Conservation (phyloP, 352 stramenopile genomes). For the Phytophthora citricola region DNA sequence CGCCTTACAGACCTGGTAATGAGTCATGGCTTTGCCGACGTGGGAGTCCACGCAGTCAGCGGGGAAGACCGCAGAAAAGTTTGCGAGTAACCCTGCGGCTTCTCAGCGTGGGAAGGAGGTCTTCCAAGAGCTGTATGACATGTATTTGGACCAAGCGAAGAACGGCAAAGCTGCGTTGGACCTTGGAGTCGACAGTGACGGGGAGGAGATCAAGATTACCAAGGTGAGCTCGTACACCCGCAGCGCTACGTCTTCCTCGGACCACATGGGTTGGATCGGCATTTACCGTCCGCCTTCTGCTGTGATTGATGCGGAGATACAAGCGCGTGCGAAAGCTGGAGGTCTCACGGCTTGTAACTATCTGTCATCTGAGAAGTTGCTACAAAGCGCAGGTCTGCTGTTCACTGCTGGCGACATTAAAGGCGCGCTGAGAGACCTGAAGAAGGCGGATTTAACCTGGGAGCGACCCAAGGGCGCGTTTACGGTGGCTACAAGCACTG, state of each 20-base stretch:
- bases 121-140: slow-evolving; percentile 29
- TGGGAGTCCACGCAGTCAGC: slow-evolving; percentile 1
- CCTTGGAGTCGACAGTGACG: slow-evolving; percentile 3
- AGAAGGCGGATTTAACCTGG: slow-evolving; percentile 38
- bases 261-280: slow-evolving; percentile 7
- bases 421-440: slow-evolving; percentile 26
- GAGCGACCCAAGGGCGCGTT: slow-evolving; percentile 28
- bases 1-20: slow-evolving; percentile 26
- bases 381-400: slow-evolving; percentile 15
- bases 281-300: slow-evolving; percentile 35
- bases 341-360: slow-evolving; percentile 38
- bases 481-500: not conserved
- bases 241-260: slow-evolving; percentile 16
- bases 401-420: slow-evolving; percentile 30
- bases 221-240: slow-evolving; percentile 25
- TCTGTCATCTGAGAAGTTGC: slow-evolving; percentile 26
- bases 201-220: slow-evolving; percentile 12
- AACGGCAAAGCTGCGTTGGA: not conserved
- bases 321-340: slow-evolving; percentile 26
- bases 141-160: slow-evolving; percentile 29
- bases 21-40: slow-evolving; percentile 24
- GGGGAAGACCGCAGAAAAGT: slow-evolving; percentile 16
- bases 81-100: slow-evolving; percentile 8
- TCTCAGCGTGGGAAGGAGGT: slow-evolving; percentile 27
- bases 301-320: slow-evolving; percentile 38